These are phyloP conservation scores for Neonectria magnoliae DNA, from an alignment of 2,329 filamentous ascomycete genomes.

Conservation along the genomic window DNA sequence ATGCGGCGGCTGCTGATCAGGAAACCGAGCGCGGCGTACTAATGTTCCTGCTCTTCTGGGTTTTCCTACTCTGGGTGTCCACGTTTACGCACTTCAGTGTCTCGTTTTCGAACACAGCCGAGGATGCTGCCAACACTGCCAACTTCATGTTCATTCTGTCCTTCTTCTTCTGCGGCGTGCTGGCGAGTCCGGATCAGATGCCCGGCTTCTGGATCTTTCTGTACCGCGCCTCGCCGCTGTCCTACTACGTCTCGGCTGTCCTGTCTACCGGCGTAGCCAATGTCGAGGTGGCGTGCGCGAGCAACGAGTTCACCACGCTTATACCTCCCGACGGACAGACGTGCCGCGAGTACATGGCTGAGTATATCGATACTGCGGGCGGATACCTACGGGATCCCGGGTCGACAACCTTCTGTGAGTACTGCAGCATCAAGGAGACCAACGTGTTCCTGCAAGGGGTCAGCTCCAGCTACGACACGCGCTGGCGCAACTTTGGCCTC, in stretches of 20 bases:
- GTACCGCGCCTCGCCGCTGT: constrained; percentile 82
- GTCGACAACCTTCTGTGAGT: constrained; percentile 63
- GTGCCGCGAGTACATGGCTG: constrained; percentile 67
- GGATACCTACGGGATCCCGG: constrained; percentile 63
- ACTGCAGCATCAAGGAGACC: constrained; percentile 62
- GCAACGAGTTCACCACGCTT: constrained; percentile 74
- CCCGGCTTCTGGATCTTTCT: constrained; percentile 59
- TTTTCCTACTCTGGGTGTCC: constrained; percentile 79
- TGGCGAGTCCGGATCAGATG: constrained; percentile 54
- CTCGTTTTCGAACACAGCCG: constrained; percentile 69
- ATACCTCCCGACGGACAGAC: constrained; percentile 65
- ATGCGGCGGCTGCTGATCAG: constrained; percentile 69
- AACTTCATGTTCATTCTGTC: constrained; percentile 70
- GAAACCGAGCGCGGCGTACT: constrained; percentile 75
- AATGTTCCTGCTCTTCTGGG: constrained; percentile 79
- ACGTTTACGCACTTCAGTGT: constrained; percentile 84
- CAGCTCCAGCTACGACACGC: constrained; percentile 62
- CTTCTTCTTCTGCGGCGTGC: constrained; percentile 47
- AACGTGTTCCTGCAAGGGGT: constrained; percentile 61
- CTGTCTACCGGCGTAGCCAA: constrained; percentile 75
- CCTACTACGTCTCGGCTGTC: constrained; percentile 80
- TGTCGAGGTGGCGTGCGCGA: constrained; percentile 70
- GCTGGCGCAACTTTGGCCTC: constrained; percentile 76
- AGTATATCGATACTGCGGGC: constrained; percentile 58
- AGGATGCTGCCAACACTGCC: constrained; percentile 71